Percentiles rank a stretch among this genome's conserved stretches.
Evolutionary conservation across 2,329 filamentous ascomycete species (phyloP).

Genomic region (Akanthomyces uredinophilus): DNA sequence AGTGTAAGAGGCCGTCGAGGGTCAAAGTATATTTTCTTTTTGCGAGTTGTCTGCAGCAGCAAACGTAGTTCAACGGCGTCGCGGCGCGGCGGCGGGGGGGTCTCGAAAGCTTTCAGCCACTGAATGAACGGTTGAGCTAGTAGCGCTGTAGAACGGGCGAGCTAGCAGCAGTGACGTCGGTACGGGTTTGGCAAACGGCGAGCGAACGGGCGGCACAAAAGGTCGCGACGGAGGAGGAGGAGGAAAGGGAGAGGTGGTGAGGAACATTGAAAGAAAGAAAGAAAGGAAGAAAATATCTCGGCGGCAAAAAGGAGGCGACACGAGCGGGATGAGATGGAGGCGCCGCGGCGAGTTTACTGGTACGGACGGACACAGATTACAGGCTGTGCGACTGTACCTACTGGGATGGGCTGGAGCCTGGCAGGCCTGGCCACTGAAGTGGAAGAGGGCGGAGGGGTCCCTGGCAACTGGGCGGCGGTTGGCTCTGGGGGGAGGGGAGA

Average conservation of each 20-base stretch:
- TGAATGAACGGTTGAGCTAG: neutral
- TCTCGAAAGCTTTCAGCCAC: neutral
- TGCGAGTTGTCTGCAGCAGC: neutral
- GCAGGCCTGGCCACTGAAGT: too few relatives aligned
- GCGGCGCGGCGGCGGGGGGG: neutral
- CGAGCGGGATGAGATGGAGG: neutral
- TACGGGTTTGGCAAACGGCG: neutral
- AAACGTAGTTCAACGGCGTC: neutral
- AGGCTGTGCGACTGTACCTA: neutral
- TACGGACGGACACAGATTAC: too few relatives aligned
- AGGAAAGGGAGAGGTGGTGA: neutral
- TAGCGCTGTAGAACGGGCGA: neutral
- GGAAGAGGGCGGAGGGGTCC: neutral
- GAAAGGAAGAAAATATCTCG: neutral
- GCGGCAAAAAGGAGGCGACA: neutral
- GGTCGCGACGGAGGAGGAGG: neutral
- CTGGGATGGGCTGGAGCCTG: neutral
- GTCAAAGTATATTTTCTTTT: neutral
- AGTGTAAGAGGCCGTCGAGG: neutral
- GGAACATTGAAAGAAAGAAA: neutral
- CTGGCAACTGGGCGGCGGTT: neutral
- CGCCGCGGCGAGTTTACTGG: too few relatives aligned
- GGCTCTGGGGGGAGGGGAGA: too few relatives aligned
- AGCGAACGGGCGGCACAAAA: neutral
- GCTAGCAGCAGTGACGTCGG: neutral